Base-by-base conservation (phyloP, 345 rosid genomes). In the Trapa bicornis region DNA sequence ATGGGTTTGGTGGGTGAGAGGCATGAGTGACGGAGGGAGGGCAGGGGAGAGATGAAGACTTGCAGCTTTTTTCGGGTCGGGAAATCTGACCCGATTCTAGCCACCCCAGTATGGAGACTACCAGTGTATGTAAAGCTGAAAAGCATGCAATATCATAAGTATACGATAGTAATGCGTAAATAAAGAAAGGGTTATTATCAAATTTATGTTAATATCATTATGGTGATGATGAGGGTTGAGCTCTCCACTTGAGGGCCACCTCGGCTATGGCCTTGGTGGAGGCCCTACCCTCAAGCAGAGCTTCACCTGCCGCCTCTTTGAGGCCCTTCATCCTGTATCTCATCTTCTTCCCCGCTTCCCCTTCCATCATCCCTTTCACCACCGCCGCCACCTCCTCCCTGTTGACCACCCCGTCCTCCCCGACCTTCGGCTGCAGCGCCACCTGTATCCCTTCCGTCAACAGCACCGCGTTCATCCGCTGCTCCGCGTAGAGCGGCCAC, bases 401-500 rank as follows among this genome's bases (percentile, higher is more conserved):
- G 42, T 67, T 72, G 38, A 88, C 65, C 0, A 82, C 0, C 13
- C 83, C 83, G 6, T 77, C 86, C 12, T 70, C 84, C 5, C 72
- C 70, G 0, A 39, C 64, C n/a, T 65, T 79, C 0, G 70, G 80
- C 72, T 84, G 79, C 67, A 95, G 3, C 4, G 89, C 94, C 15
- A 79, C 82, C 47, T 39, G 64, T 0, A 85, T 67, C 42, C 79
- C 96, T 68, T 84, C 80, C 0, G 79, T 62, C 41, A 95, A 62
- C 79, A 83, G 79, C 7, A 74, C 68, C 0, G 97, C 92, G 16
- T 95, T 95, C 96, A 88, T 89, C 72, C 72, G 86, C 47, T 95
- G 99, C 69, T 95, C 97, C 0, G 96, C 99, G 47, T 79, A 89
- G 1, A 91, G 84, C 3, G 99, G 99, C 99, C 99, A 91, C 0